Conservation (phyloP, 2,329 filamentous ascomycete genomes). For the Aspergillus intermedius region DNA sequence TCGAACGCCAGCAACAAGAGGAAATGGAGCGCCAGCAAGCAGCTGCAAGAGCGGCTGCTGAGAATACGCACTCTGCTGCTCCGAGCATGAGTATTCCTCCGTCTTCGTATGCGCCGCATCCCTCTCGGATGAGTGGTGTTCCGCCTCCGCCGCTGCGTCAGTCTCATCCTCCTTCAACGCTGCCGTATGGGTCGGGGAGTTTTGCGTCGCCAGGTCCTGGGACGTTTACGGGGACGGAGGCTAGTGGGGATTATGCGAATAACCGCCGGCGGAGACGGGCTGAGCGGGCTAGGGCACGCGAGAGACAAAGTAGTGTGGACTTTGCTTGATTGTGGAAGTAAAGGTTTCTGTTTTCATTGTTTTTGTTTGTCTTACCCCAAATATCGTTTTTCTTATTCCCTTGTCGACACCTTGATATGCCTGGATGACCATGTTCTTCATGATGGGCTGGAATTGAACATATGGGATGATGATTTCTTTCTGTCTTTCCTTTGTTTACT, state of each 20-base stretch:
- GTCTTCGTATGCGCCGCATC: conserved; percentile 17
- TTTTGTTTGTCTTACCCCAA: background rate
- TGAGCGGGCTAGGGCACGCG: conserved; percentile 44
- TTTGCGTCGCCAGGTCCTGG: conserved; percentile 36
- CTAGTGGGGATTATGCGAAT: conserved; percentile 46
- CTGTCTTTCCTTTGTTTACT: background rate
- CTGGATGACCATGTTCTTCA: background rate
- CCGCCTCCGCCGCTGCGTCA: conserved; percentile 27
- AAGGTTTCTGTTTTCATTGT: background rate
- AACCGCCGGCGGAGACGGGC: conserved; percentile 49
- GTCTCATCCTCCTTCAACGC: conserved; percentile 34
- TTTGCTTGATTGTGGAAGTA: conserved; percentile 34
- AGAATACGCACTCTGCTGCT: conserved; percentile 13
- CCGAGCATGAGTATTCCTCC: conserved; percentile 21
- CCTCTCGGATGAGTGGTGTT: conserved; percentile 2
- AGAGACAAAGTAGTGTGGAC: conserved; percentile 43
- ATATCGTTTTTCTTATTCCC: too few relatives aligned
- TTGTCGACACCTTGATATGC: background rate
- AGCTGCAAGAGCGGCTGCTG: conserved; percentile 12
- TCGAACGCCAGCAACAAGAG: conserved; percentile 43
- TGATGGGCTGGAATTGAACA: background rate
- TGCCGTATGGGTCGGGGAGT: conserved; percentile 36
- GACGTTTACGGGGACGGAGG: conserved; percentile 44
- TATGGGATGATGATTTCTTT: background rate
- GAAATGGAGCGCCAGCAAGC: conserved; percentile 35